Evolutionary conservation across 1,284 basidiomycete species (phyloP).

Genomic region (Paramarasmius palmivorus): DNA sequence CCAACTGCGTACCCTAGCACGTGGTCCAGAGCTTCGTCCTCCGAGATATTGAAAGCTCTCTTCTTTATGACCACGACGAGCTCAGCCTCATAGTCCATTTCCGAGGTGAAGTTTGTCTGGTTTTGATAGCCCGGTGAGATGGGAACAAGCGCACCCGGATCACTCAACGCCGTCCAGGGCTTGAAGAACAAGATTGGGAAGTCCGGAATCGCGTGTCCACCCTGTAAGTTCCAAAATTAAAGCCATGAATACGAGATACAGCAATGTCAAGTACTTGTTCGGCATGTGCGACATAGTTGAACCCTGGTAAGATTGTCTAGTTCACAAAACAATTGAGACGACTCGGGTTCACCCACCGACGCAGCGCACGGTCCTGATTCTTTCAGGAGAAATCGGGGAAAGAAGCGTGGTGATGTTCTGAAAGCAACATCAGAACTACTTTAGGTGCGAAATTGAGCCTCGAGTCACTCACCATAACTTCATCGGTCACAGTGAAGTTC

Average conservation of each 20-base stretch:
- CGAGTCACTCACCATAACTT: slow-evolving; percentile 38
- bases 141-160: slow-evolving; percentile 36
- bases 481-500: slow-evolving; percentile 36
- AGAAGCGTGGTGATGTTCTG: slow-evolving; percentile 37
- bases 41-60: slow-evolving; percentile 41
- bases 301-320: slow-evolving; percentile 28
- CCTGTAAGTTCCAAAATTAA: slow-evolving; percentile 14
- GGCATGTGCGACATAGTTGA: slow-evolving; percentile 39
- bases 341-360: slow-evolving; percentile 36
- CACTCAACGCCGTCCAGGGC: slow-evolving; percentile 40
- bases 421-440: neutral
- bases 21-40: slow-evolving; percentile 42
- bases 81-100: slow-evolving; percentile 46
- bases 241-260: slow-evolving; percentile 33
- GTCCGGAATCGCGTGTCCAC: slow-evolving; percentile 14
- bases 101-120: slow-evolving; percentile 39
- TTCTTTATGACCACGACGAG: slow-evolving; percentile 46
- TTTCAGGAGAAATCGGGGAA: slow-evolving; percentile 34
- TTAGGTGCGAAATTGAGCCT: slow-evolving; percentile 3
- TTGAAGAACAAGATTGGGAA: slow-evolving; percentile 35
- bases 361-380: slow-evolving; percentile 33
- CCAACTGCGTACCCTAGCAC: slow-evolving; percentile 43
- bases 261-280: slow-evolving; percentile 30
- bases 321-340: slow-evolving; percentile 26
- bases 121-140: slow-evolving; percentile 41